phyloP scores from a whole-genome alignment of 2,329 filamentous ascomycete genomes.

The Cladophialophora bantiana region DNA sequence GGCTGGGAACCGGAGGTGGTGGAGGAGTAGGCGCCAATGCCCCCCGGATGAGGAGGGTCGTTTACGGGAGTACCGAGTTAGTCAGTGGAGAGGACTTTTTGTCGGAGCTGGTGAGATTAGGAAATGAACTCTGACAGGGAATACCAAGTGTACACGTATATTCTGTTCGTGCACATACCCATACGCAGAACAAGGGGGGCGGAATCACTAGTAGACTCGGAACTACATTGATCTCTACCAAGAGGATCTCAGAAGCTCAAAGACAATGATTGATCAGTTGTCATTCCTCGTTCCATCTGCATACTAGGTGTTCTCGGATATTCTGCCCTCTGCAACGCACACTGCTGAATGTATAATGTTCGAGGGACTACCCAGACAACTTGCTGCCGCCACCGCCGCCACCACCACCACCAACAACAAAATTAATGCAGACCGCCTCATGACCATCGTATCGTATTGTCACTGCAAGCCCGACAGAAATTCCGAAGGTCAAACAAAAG shows the following conservation, averaged over 20 bases:
- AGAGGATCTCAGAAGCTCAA: neutral
- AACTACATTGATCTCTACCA: neutral
- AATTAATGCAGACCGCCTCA: neutral
- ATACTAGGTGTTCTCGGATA: neutral
- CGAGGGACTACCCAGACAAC: neutral
- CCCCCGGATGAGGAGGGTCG: constrained; percentile 75
- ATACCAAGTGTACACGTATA: neutral
- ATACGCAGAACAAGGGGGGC: too few species aligned
- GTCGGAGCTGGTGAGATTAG: constrained; percentile 61
- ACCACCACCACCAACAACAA: neutral
- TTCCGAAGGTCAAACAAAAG: neutral
- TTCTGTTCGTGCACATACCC: too few species aligned
- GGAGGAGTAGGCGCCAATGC: constrained; percentile 45
- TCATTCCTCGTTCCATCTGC: neutral
- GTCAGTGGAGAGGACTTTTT: constrained; percentile 70
- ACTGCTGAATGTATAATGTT: neutral
- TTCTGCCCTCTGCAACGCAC: neutral
- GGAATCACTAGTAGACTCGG: neutral
- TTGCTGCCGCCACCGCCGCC: neutral
- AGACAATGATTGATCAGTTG: neutral
- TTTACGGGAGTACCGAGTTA: constrained; percentile 89
- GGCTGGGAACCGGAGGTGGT: constrained; percentile 60
- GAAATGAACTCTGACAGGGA: constrained; percentile 42
- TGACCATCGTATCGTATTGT: neutral
- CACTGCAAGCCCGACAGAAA: neutral